Conservation (phyloP, 164 flowering plant species). For the Platanus orientalis region DNA sequence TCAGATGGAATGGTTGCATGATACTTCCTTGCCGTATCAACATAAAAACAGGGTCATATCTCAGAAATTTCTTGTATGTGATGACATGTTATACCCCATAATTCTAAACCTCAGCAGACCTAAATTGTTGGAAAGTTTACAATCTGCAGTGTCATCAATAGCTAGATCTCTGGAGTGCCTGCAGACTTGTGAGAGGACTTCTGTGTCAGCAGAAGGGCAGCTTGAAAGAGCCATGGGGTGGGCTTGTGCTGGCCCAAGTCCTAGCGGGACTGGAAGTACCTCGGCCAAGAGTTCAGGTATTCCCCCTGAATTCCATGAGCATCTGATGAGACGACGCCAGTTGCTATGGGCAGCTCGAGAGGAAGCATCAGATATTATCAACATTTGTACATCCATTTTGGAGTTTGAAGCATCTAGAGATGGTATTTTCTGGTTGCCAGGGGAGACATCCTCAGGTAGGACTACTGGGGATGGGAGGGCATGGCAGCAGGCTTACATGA, state of each 20-base stretch:
- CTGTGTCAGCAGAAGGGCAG: conserved; percentile 82
- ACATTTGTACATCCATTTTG: conserved; percentile 64
- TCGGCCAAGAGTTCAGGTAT: conserved; percentile 65
- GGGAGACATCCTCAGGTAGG: conserved; percentile 37
- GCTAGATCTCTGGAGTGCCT: conserved; percentile 63
- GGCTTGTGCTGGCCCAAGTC: conserved; percentile 91
- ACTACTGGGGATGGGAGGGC: conserved; percentile 53
- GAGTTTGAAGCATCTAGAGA: conserved; percentile 98
- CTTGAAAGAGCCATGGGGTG: conserved; percentile 99
- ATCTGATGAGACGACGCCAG: conserved; percentile 59
- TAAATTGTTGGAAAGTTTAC: conserved; percentile 62
- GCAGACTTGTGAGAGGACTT: conserved; percentile 71
- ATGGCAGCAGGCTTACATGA: conserved; percentile 88
- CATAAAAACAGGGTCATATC: conserved; percentile 39
- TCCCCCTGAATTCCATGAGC: conserved; percentile 87
- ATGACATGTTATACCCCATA: conserved; percentile 45
- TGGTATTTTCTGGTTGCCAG: conserved; percentile 49
- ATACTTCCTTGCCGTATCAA: conserved; percentile 35
- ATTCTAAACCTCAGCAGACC: conserved; percentile 58
- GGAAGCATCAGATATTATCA: conserved; percentile 64
- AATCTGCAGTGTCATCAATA: conserved; percentile 56
- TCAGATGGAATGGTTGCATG: conserved; percentile 89
- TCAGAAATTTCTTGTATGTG: conserved; percentile 41
- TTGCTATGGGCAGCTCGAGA: conserved; percentile 66
- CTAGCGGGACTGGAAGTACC: conserved; percentile 44